phyloP scores from a whole-genome alignment of 768 basidiomycete species.

The Termitomyces sp. region DNA sequence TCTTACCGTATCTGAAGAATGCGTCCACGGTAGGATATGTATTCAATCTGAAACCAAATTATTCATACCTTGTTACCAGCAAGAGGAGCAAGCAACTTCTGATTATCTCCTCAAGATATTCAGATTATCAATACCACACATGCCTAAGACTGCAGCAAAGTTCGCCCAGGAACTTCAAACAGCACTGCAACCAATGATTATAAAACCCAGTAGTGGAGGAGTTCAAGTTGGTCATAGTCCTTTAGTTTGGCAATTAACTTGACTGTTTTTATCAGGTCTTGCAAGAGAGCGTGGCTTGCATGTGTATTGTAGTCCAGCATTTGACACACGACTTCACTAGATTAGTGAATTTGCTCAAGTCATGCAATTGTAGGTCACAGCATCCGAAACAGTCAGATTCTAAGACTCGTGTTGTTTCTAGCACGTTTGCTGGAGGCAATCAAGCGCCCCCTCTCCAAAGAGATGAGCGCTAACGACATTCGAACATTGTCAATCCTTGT shows the following conservation, averaged over 20 bases:
- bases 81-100: constrained; percentile 77
- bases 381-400: background rate
- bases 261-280: constrained; percentile 46
- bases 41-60: background rate
- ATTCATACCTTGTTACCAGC: constrained; percentile 30
- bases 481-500: constrained; percentile 65
- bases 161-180: constrained; percentile 85
- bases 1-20: constrained; percentile 88
- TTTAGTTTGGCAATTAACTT: background rate
- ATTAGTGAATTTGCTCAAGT: constrained; percentile 75
- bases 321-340: constrained; percentile 83
- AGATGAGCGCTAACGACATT: constrained; percentile 42
- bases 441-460: constrained; percentile 32
- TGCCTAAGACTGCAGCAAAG: constrained; percentile 85
- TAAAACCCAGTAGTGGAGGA: constrained; percentile 70
- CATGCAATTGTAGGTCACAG: constrained; percentile 64
- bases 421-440: constrained; percentile 61
- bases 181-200: constrained; percentile 85
- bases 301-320: constrained; percentile 78
- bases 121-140: constrained; percentile 73
- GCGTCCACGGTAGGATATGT: constrained; percentile 53
- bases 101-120: constrained; percentile 91
- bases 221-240: constrained; percentile 43
- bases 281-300: constrained; percentile 89
- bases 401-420: constrained; percentile 15